These are phyloP conservation scores for Oryza officinalis DNA, from an alignment of 176 grass and related monocot genomes.

Conservation along the genomic window DNA sequence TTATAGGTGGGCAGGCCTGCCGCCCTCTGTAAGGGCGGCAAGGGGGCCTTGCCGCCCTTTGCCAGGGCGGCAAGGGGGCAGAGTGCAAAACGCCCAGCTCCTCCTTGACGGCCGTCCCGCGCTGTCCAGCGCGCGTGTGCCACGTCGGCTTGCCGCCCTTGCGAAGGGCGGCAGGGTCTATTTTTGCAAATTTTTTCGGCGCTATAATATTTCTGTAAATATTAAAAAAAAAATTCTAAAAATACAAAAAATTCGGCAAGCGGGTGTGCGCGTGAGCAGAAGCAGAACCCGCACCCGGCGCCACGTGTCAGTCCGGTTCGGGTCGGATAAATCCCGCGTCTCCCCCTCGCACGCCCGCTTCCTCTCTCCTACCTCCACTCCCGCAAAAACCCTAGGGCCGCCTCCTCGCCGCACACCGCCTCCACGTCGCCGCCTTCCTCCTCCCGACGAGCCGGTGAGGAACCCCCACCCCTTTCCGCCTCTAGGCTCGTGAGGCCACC, in stretches of 20 bases:
- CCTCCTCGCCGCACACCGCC: slow-evolving; percentile 6
- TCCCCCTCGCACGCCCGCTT: not conserved
- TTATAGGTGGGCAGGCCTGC: too few species aligned
- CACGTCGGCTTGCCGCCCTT: too few species aligned
- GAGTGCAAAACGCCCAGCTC: too few species aligned
- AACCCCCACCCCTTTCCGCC: not conserved
- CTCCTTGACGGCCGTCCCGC: too few species aligned
- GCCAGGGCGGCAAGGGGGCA: too few species aligned
- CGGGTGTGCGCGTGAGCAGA: not conserved
- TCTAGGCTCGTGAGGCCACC: not conserved
- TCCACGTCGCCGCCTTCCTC: slow-evolving; percentile 11
- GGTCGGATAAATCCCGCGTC: slow-evolving; percentile 6
- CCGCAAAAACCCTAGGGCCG: slow-evolving; percentile 48
- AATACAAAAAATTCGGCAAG: not conserved
- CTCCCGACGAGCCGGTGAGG: slow-evolving; percentile 9
- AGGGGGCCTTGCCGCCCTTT: too few species aligned
- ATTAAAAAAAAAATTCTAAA: too few species aligned
- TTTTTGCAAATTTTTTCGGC: too few species aligned
- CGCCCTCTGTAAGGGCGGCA: too few species aligned
- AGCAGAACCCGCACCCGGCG: not conserved
- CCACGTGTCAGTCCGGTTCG: slow-evolving; percentile 1
- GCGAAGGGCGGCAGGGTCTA: too few species aligned
- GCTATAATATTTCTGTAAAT: too few species aligned
- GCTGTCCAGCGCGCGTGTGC: too few species aligned
- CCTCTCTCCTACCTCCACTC: not conserved